Evolutionary conservation across 768 basidiomycete genomes (phyloP).

Genomic region (Suillus tomentosus): DNA sequence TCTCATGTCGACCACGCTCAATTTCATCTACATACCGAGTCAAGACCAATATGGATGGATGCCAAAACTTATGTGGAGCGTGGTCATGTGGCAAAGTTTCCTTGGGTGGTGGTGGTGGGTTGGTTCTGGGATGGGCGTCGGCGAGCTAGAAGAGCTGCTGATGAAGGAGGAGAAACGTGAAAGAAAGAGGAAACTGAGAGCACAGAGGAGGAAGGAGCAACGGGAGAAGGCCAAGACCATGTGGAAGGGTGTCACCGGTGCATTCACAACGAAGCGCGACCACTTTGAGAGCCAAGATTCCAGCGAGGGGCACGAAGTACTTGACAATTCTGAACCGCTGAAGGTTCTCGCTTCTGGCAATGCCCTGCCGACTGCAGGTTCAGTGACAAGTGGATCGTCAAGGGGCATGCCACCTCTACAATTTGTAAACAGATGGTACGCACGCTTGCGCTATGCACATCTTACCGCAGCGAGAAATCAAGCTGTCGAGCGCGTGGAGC

Average conservation of each 20-base stretch:
- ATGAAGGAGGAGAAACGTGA: slow-evolving; percentile 55
- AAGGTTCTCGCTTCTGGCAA: slow-evolving; percentile 15
- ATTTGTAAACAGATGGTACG: slow-evolving; percentile 55
- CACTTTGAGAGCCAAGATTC: slow-evolving; percentile 1
- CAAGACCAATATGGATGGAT: slow-evolving; percentile 93
- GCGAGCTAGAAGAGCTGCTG: slow-evolving; percentile 68
- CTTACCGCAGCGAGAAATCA: slow-evolving; percentile 69
- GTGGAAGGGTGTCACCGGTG: slow-evolving; percentile 59
- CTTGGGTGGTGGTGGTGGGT: slow-evolving; percentile 99
- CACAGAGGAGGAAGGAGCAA: slow-evolving; percentile 50
- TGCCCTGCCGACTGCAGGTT: slow-evolving; percentile 2
- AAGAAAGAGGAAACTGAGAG: slow-evolving; percentile 44
- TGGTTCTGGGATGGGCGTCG: slow-evolving; percentile 82
- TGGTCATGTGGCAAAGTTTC: slow-evolving; percentile 97
- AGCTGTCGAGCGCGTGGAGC: slow-evolving; percentile 65
- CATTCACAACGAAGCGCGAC: slow-evolving; percentile 36
- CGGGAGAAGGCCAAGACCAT: slow-evolving; percentile 55
- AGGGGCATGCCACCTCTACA: slow-evolving; percentile 18
- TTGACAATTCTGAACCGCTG: slow-evolving; percentile 11
- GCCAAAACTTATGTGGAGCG: slow-evolving; percentile 84
- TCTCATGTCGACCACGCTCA: slow-evolving; percentile 77
- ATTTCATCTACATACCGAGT: slow-evolving; percentile 82
- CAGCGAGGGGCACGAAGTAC: background rate
- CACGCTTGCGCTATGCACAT: slow-evolving; percentile 68
- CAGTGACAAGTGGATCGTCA: background rate